Evolutionary conservation across 225 moss, liverwort and hornwort genomes (phyloP).

Genomic region (Polytrichum commune): DNA sequence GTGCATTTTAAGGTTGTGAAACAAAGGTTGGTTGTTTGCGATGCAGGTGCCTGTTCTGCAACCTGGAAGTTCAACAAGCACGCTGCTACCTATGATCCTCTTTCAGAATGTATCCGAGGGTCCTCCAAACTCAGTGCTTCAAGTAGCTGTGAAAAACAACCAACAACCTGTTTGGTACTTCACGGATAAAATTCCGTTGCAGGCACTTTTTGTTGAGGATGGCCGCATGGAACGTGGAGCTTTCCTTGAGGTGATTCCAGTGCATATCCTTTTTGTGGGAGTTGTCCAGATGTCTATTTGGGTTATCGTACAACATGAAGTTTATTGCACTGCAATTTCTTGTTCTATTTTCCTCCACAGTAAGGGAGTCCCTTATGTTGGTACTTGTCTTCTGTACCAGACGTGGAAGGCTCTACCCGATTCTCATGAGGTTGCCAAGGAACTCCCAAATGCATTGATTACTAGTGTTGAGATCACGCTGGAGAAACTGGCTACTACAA

Average conservation of each 20-base stretch:
- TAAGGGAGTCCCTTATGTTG: too few species aligned
- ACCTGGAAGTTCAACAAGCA: constrained; percentile 64
- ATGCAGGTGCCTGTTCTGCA: constrained; percentile 72
- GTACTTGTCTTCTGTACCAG: constrained; percentile 22
- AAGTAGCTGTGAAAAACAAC: constrained; percentile 98
- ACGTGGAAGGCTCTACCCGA: constrained; percentile 96
- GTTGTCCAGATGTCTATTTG: too few species aligned
- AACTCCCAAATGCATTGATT: constrained; percentile 77
- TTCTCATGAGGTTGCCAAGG: constrained; percentile 91
- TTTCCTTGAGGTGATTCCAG: constrained; percentile 69
- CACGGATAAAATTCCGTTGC: constrained; percentile 81
- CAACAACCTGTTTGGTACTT: constrained; percentile 99
- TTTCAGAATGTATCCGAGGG: constrained; percentile 87
- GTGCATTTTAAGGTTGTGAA: too few species aligned
- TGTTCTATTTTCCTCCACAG: too few species aligned
- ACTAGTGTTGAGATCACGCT: constrained; percentile 66
- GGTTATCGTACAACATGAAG: too few species aligned
- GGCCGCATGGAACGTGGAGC: constrained; percentile 91
- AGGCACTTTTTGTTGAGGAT: constrained; percentile 90
- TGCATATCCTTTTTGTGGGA: too few species aligned
- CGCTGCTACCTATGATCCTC: constrained; percentile 81
- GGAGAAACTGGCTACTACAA: constrained; percentile 71
- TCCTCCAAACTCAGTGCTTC: constrained; percentile 75
- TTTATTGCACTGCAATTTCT: too few species aligned
- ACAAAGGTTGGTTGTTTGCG: too few species aligned